phyloP scores from a whole-genome alignment of 1,284 basidiomycete species.

The Microbotryum saponariae region DNA sequence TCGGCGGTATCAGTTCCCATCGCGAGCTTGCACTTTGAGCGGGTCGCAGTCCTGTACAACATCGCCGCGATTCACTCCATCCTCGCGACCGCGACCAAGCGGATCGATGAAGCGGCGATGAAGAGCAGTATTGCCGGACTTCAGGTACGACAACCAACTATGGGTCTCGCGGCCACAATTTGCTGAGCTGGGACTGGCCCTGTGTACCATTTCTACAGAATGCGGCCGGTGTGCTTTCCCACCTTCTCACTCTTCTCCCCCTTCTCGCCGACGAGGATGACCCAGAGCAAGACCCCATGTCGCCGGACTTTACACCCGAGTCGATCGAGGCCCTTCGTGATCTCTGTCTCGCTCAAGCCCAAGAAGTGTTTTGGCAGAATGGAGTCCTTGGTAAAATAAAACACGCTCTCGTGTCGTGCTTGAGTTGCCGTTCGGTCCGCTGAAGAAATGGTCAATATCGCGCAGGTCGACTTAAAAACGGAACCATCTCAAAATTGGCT shows the following conservation, averaged over 20 bases:
- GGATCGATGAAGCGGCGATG: conserved; percentile 64
- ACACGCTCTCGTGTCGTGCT: too few relatives aligned
- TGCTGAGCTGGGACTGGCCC: background rate
- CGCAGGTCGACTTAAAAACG: conserved; percentile 66
- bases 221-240: conserved; percentile 66
- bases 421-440: too few relatives aligned
- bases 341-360: conserved; percentile 86
- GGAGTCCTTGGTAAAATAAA: conserved; percentile 65
- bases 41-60: conserved; percentile 70
- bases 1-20: conserved; percentile 45
- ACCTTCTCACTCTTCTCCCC: conserved; percentile 57
- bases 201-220: conserved; percentile 46
- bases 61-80: conserved; percentile 72
- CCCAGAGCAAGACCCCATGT: conserved; percentile 47
- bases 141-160: conserved; percentile 50
- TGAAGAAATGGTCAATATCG: background rate
- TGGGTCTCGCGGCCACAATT: background rate
- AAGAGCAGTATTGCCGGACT: conserved; percentile 59
- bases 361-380: conserved; percentile 94
- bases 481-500: conserved; percentile 76
- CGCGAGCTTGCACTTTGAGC: conserved; percentile 68
- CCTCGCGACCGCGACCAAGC: conserved; percentile 57
- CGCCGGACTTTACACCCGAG: conserved; percentile 56
- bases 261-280: conserved; percentile 31
- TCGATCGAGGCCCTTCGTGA: conserved; percentile 61